These are phyloP conservation scores for Cyberlindnera lachancei DNA, from an alignment of 805 yeast species.

Conservation along the genomic window DNA sequence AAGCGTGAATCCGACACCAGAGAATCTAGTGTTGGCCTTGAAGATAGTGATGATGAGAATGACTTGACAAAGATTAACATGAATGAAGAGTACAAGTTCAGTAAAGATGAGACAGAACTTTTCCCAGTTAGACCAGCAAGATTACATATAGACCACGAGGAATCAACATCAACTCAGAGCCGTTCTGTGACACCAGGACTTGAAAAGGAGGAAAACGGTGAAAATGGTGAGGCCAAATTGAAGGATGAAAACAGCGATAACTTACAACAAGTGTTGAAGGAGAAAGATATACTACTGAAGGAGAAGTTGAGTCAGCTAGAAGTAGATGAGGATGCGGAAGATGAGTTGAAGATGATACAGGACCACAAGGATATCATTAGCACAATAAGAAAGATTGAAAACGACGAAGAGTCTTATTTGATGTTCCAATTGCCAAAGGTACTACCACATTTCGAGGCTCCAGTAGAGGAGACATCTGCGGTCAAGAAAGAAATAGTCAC, in stretches of 20 bases:
- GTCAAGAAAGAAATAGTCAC: conserved; percentile 10
- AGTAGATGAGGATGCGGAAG: conserved; percentile 29
- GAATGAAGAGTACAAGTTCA: conserved; percentile 48
- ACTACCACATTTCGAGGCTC: conserved; percentile 27
- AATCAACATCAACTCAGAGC: conserved; percentile 2
- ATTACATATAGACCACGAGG: conserved; percentile 21
- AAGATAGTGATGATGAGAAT: conserved; percentile 35
- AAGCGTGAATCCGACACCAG: conserved; percentile 20
- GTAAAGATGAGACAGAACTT: conserved; percentile 41
- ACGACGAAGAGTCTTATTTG: conserved; percentile 27
- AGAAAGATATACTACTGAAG: conserved; percentile 22
- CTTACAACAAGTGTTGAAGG: conserved; percentile 13
- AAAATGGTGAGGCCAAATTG: conserved; percentile 19
- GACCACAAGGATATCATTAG: conserved; percentile 33
- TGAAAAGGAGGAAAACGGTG: conserved; percentile 9
- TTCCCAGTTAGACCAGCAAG: conserved; percentile 71
- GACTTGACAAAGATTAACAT: conserved; percentile 46
- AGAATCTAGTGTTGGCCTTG: conserved; percentile 20
- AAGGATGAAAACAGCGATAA: too few relatives aligned
- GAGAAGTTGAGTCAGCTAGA: conserved; percentile 23
- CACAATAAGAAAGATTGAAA: conserved; percentile 21
- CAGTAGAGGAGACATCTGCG: conserved; percentile 5
- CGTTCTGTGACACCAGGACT: conserved; percentile 20
- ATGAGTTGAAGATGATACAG: conserved; percentile 25
- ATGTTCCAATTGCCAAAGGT: conserved; percentile 32